A percentile compares a stretch with the other conserved stretches of the same genome.
These are phyloP conservation scores for Apiospora saccharicola DNA, from an alignment of 2,329 filamentous ascomycete species.

Conservation along the genomic window DNA sequence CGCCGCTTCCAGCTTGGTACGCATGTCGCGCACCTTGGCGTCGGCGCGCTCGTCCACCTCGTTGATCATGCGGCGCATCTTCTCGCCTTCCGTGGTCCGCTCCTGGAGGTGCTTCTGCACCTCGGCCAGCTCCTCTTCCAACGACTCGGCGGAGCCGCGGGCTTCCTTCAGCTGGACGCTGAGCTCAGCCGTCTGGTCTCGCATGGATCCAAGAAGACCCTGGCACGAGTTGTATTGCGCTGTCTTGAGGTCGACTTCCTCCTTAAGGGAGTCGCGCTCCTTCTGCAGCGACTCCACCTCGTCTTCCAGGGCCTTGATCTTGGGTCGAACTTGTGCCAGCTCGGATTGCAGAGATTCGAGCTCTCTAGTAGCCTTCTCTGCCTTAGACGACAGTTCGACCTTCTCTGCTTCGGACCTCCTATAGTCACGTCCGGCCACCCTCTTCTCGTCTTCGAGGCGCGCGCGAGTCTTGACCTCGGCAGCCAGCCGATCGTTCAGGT, in stretches of 20 bases:
- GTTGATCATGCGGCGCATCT: constrained; percentile 86
- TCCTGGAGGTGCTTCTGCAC: constrained; percentile 86
- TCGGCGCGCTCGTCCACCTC: constrained; percentile 89
- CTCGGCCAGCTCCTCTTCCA: constrained; percentile 92
- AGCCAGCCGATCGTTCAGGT: constrained; percentile 78
- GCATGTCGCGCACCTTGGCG: constrained; percentile 84
- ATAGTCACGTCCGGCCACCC: constrained; percentile 77
- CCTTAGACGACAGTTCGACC: constrained; percentile 75
- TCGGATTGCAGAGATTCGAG: constrained; percentile 78
- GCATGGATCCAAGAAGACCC: constrained; percentile 87
- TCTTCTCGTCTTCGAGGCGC: constrained; percentile 81
- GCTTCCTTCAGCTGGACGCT: constrained; percentile 91
- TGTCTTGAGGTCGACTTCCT: constrained; percentile 84
- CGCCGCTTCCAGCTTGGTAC: constrained; percentile 84
- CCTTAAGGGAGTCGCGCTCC: constrained; percentile 72
- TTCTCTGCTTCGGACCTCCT: constrained; percentile 81
- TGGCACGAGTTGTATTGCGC: constrained; percentile 88
- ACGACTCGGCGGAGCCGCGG: constrained; percentile 78
- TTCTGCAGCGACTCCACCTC: constrained; percentile 72
- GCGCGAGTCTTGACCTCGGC: constrained; percentile 75
- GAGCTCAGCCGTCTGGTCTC: constrained; percentile 88
- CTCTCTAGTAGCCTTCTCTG: constrained; percentile 75
- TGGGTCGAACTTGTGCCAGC: constrained; percentile 68
- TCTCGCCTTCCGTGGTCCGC: constrained; percentile 89
- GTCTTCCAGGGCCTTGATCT: constrained; percentile 74